Percentiles rank a stretch among this genome's conserved stretches.
Evolutionary conservation across 495 filamentous ascomycete genomes (phyloP).

Genomic region (Aspergillus indologenus): DNA sequence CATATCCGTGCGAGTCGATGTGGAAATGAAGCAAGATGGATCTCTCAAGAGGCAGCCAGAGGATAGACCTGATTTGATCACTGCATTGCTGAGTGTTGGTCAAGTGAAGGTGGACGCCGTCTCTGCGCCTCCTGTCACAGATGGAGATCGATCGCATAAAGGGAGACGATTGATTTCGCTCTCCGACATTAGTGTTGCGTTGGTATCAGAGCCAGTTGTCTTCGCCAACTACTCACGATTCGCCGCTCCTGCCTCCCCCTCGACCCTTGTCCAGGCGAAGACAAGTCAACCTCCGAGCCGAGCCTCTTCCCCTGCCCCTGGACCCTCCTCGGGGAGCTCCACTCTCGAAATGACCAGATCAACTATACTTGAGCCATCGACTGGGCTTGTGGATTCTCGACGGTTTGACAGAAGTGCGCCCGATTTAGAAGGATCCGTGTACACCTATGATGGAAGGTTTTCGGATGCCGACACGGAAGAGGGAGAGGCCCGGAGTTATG

Average conservation of each 20-base stretch:
- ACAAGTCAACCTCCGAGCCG: slow-evolving; percentile 33
- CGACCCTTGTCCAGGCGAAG: slow-evolving; percentile 46
- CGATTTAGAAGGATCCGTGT: slow-evolving; percentile 31
- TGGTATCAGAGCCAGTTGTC: slow-evolving; percentile 70
- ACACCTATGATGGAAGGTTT: slow-evolving; percentile 43
- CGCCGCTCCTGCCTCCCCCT: slow-evolving; percentile 57
- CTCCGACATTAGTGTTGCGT: slow-evolving; percentile 56
- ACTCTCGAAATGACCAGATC: slow-evolving; percentile 41
- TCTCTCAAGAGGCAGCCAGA: slow-evolving; percentile 39
- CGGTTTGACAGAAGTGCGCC: background rate
- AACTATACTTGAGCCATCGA: slow-evolving; percentile 37
- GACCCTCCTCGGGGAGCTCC: slow-evolving; percentile 27
- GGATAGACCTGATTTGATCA: slow-evolving; percentile 49
- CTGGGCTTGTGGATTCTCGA: slow-evolving; percentile 3
- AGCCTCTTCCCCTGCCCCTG: slow-evolving; percentile 29
- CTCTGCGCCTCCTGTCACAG: slow-evolving; percentile 36
- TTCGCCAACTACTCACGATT: slow-evolving; percentile 65
- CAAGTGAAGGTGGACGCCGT: slow-evolving; percentile 66
- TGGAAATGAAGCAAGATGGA: slow-evolving; percentile 47
- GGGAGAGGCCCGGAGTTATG: slow-evolving; percentile 22
- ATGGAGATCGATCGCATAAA: slow-evolving; percentile 28
- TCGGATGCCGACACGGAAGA: slow-evolving; percentile 43
- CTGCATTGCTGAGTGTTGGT: slow-evolving; percentile 63
- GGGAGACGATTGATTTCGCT: slow-evolving; percentile 66
- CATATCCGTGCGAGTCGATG: slow-evolving; percentile 61